These are phyloP conservation scores for Coemansia erecta DNA, from an alignment of 192 early-diverging fungal genomes.

Conservation along the genomic window DNA sequence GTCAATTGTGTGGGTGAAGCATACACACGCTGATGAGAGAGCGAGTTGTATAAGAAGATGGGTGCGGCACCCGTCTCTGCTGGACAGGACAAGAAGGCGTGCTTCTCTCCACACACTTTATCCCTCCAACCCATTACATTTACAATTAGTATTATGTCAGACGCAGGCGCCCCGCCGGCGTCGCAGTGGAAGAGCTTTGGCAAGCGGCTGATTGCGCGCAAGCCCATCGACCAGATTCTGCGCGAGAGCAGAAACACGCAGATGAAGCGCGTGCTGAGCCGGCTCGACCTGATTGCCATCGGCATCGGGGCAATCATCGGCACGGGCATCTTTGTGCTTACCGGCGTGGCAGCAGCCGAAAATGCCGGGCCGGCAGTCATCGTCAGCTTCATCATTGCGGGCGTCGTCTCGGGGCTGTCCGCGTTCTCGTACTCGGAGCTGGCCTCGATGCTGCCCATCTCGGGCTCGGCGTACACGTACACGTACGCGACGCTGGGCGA, in stretches of 20 bases:
- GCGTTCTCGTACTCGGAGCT: slow-evolving; percentile 86
- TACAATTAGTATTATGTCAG: not conserved
- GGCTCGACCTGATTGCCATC: slow-evolving; percentile 62
- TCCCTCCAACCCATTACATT: no score
- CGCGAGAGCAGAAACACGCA: slow-evolving; percentile 46
- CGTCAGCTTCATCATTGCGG: slow-evolving; percentile 77
- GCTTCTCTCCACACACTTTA: no score
- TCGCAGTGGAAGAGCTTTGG: slow-evolving; percentile 29
- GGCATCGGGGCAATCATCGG: slow-evolving; percentile 80
- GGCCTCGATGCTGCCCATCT: slow-evolving; percentile 80
- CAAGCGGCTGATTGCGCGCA: slow-evolving; percentile 25
- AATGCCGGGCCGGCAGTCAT: slow-evolving; percentile 83
- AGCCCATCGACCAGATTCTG: slow-evolving; percentile 45
- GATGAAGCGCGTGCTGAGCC: slow-evolving; percentile 57
- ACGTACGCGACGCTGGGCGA: slow-evolving; percentile 86
- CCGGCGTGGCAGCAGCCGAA: slow-evolving; percentile 66
- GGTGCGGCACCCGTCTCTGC: no score
- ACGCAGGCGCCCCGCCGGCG: not conserved
- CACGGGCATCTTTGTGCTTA: slow-evolving; percentile 79
- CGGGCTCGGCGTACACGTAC: slow-evolving; percentile 86
- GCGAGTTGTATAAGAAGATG: no score
- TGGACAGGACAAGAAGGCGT: no score
- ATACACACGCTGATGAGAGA: no score
- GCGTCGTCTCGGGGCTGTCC: slow-evolving; percentile 69
- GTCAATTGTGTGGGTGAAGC: no score